Evolutionary conservation across 2,329 filamentous ascomycete genomes (phyloP).

Genomic region (Pseudogymnoascus destructans): DNA sequence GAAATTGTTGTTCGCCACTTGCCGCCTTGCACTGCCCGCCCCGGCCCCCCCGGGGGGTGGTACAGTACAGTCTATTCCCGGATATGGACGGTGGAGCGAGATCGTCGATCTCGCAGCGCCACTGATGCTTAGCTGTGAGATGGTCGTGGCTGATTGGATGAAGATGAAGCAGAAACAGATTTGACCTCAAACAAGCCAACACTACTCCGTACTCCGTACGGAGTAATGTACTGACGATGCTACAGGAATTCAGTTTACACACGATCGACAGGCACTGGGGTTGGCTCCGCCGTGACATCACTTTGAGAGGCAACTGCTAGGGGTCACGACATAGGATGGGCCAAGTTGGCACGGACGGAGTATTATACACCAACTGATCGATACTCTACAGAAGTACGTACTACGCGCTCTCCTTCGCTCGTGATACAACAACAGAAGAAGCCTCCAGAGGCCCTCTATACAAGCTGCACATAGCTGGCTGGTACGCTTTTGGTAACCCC

Average conservation of each 20-base stretch:
- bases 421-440: not conserved
- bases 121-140: slow-evolving; percentile 2
- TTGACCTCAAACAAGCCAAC: slow-evolving; percentile 6
- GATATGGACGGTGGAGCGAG: not conserved
- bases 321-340: not conserved
- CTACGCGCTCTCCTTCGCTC: not conserved
- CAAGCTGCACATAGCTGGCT: slow-evolving; percentile 72
- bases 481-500: slow-evolving; percentile 80
- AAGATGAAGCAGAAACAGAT: not conserved
- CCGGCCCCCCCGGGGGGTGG: too few relatives aligned
- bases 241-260: not conserved
- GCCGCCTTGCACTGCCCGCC: not conserved
- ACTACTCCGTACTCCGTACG: too few relatives aligned
- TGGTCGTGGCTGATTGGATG: not conserved
- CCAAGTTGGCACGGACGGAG: not conserved
- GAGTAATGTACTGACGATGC: slow-evolving; percentile 7
- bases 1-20: not conserved
- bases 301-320: not conserved
- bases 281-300: slow-evolving; percentile 1
- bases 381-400: slow-evolving; percentile 1
- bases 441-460: slow-evolving; percentile 5
- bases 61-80: too few relatives aligned
- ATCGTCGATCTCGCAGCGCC: not conserved
- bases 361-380: not conserved
- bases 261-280: not conserved